Percentiles rank a stretch among this genome's conserved stretches.
phyloP scores from a whole-genome alignment of 1,284 basidiomycete genomes.

The Thecaphora thlaspeos region DNA sequence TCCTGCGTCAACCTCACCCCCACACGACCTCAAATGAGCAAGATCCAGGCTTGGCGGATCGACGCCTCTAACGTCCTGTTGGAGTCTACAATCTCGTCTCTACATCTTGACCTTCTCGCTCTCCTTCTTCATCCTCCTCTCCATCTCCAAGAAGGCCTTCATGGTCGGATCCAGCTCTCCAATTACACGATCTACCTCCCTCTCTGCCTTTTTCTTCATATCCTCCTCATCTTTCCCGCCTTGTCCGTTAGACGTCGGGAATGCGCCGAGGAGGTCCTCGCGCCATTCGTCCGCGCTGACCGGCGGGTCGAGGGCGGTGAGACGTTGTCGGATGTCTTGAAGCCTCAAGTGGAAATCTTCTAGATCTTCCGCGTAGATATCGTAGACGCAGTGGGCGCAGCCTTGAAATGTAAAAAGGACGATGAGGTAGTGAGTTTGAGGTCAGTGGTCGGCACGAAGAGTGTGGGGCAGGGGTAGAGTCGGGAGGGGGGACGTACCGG shows the following conservation, averaged over 20 bases:
- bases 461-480: too few relatives aligned
- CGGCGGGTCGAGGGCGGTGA: conserved; percentile 64
- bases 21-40: too few relatives aligned
- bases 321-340: conserved; percentile 62
- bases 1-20: too few relatives aligned
- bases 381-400: conserved; percentile 83
- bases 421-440: too few relatives aligned
- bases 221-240: conserved; percentile 6
- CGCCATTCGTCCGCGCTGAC: conserved; percentile 68
- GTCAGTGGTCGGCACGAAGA: too few relatives aligned
- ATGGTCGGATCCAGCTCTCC: conserved; percentile 46
- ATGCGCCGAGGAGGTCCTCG: conserved; percentile 54
- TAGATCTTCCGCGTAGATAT: conserved; percentile 76
- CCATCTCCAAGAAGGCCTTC: conserved; percentile 52
- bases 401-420: too few relatives aligned
- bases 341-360: conserved; percentile 68
- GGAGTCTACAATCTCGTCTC: too few relatives aligned
- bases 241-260: conserved; percentile 35
- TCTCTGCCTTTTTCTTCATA: conserved; percentile 21
- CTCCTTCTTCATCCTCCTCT: conserved; percentile 46
- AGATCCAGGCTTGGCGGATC: too few relatives aligned
- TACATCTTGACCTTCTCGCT: conserved; percentile 16
- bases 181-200: conserved; percentile 35
- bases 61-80: too few relatives aligned
- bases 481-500: conserved; percentile 10